phyloP scores from a whole-genome alignment of 2,329 filamentous ascomycete species.

The Nigrospora osmanthi region DNA sequence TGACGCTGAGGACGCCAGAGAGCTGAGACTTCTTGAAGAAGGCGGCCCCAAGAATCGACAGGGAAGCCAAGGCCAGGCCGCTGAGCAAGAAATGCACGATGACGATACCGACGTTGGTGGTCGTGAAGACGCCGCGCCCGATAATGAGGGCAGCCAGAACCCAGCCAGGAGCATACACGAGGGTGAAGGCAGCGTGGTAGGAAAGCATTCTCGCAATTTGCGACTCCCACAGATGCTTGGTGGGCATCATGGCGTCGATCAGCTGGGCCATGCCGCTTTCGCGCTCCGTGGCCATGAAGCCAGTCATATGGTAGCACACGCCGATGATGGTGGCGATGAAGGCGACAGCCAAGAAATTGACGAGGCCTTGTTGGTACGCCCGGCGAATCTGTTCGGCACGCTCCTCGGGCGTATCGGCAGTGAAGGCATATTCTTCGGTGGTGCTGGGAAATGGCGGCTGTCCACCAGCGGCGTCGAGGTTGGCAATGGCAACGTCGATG shows the following conservation, averaged over 20 bases:
- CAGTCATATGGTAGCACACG: constrained; percentile 79
- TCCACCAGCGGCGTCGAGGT: constrained; percentile 32
- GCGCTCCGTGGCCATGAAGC: constrained; percentile 76
- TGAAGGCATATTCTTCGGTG: constrained; percentile 69
- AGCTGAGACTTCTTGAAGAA: constrained; percentile 86
- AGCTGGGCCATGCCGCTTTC: constrained; percentile 83
- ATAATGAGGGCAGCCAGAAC: constrained; percentile 65
- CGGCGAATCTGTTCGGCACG: constrained; percentile 57
- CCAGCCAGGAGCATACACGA: constrained; percentile 79
- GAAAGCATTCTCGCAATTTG: constrained; percentile 72
- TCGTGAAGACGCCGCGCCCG: constrained; percentile 53
- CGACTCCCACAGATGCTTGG: constrained; percentile 63
- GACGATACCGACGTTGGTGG: constrained; percentile 57
- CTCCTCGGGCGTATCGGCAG: constrained; percentile 60
- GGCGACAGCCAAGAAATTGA: constrained; percentile 68
- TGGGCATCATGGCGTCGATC: constrained; percentile 87
- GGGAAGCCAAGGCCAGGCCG: constrained; percentile 72
- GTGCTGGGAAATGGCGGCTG: constrained; percentile 27
- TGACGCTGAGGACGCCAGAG: constrained; percentile 71
- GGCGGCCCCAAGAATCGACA: constrained; percentile 72
- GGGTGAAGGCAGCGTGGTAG: constrained; percentile 71
- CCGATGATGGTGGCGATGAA: constrained; percentile 76
- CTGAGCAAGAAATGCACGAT: constrained; percentile 67
- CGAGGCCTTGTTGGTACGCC: constrained; percentile 65
- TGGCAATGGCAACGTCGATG: constrained; percentile 66